Conservation (phyloP, 202 grass and related monocot species). For the Zizania palustris region DNA sequence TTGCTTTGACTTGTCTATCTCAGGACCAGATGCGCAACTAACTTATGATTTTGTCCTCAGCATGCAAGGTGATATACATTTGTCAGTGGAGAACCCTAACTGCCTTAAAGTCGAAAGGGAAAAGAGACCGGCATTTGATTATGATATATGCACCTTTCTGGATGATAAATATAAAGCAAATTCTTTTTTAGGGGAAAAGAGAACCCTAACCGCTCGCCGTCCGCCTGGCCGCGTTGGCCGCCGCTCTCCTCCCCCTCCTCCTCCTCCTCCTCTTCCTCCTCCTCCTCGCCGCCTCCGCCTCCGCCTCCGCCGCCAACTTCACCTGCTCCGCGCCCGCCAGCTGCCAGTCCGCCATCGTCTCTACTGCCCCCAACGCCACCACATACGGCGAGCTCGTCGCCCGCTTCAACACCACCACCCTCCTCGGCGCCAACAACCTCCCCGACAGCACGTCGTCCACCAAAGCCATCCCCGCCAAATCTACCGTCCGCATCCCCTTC, state of each 20-base stretch:
- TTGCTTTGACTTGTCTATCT: constrained; percentile 12
- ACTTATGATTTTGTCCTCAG: constrained; percentile 30
- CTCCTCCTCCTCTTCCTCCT: too few relatives aligned
- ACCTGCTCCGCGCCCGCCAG: constrained; percentile 23
- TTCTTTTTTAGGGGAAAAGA: too few relatives aligned
- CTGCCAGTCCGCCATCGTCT: constrained; percentile 61
- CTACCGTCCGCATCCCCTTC: constrained; percentile 50
- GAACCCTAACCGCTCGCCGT: constrained; percentile 14
- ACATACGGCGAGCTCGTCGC: constrained; percentile 55
- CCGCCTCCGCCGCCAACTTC: constrained; percentile 49
- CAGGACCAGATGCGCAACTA: constrained; percentile 45
- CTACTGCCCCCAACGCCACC: constrained; percentile 54
- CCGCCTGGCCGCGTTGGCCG: constrained; percentile 22
- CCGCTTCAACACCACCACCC: constrained; percentile 60
- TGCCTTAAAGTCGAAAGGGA: constrained; percentile 36
- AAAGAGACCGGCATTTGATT: constrained; percentile 41
- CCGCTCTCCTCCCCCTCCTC: neutral
- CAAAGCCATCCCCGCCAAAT: neutral
- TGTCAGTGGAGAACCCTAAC: constrained; percentile 56
- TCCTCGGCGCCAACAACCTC: constrained; percentile 62
- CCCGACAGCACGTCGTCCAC: neutral
- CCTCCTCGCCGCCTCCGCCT: constrained; percentile 21
- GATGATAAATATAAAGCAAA: constrained; percentile 31
- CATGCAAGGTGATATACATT: constrained; percentile 47
- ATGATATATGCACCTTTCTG: constrained; percentile 1